Base-by-base conservation (phyloP, 257 asterid genomes). In the Nicotiana attenuata region DNA sequence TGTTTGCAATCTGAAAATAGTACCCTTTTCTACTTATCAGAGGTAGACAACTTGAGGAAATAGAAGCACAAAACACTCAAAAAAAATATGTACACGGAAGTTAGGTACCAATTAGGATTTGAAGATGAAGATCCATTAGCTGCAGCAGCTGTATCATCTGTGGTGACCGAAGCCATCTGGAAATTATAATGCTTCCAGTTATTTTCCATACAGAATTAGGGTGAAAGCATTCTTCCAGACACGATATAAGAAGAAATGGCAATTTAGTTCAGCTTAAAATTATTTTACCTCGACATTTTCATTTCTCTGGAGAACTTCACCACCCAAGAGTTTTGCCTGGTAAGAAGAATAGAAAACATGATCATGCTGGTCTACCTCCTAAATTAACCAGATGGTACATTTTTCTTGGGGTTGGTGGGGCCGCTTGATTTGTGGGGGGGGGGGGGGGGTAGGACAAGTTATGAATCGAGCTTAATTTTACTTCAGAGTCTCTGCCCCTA, bases 291-390 rank as follows among this genome's bases (percentile, higher is more conserved):
- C 91, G 17, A 17, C 20, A 80, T 81, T 83, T 55, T 83, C 88
- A 67, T 71, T 60, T 2, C 77, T 66, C 52, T 71, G 87, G 15
- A 65, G 63, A 26, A 61, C 65, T 76, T 61, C 64, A 35, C 80
- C 85, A 45, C 91, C 92, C 33, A 89, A 84, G 87, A 91, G 41
- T 80, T 82, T 89, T 83, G 88, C 91, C 92, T 89, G 69, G 69
- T 50, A 67, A 64, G 56, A 65, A 31, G 64, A 80, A 77, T 15
- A 50, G 16, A 75, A 75, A 75, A 50, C 45, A 26, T 15, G 22
- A 75, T 75, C 63, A 75, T 19, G 41, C 45, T 11, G 7, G 38
- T 71, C 38, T 22, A 71, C 47, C 56, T 69, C 68, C 45, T 67
- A 28, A 38, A 38, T 26, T 67, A 66, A 66, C 52, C 76, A 67